Evolutionary conservation across 208 protist species (phyloP), one percentile per base, ranked within the genome.

Genomic region (Leptomonas seymouri): DNA sequence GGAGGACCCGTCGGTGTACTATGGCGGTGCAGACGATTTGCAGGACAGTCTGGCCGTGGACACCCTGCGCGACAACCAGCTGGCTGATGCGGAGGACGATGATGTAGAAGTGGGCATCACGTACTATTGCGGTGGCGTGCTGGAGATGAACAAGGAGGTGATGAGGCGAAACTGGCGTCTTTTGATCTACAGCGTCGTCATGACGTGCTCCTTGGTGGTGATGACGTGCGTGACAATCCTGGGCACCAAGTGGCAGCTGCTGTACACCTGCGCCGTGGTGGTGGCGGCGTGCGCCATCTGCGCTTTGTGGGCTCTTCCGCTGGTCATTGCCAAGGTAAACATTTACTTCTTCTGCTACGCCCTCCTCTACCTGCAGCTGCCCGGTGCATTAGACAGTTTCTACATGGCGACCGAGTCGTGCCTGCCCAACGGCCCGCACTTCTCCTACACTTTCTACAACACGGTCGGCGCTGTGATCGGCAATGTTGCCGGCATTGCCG

Each of bases 81-180:
- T 55, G 21, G 36, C 5, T n/a, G 39, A 74, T n/a, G 36, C 18
- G 36, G 69, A 61, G 59, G 69, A 71, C 8, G 68, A 68, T 3
- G 25, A 25, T 9, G 28, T 31, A 1, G 15, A 12, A 18, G 28
- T 69, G 62, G 50, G 25, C 21, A 70, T 77, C 44, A 53, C 65
- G 21, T 46, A 51, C 23, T 85, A 64, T 60, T 79, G 67, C 55
- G 60, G 55, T 54, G 84, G 84, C 18, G 20, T 75, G 21, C 39
- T 93, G n/a, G 84, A 92, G 57, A 31, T 90, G 53, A 93, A 93
- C 70, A 77, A 76, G 66, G 87, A 89, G 56, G 77, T 90, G 46
- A 58, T 65, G 36, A 25, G 59, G 61, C 73, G 71, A 45, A 88
- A 89, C 79, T 85, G 80, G 67, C 63, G 70, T 53, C 78, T 90